A percentile compares a stretch with the other conserved stretches of the same genome.
phyloP scores from a whole-genome alignment of 345 rosid species.

The Cardiospermum halicacabum region DNA sequence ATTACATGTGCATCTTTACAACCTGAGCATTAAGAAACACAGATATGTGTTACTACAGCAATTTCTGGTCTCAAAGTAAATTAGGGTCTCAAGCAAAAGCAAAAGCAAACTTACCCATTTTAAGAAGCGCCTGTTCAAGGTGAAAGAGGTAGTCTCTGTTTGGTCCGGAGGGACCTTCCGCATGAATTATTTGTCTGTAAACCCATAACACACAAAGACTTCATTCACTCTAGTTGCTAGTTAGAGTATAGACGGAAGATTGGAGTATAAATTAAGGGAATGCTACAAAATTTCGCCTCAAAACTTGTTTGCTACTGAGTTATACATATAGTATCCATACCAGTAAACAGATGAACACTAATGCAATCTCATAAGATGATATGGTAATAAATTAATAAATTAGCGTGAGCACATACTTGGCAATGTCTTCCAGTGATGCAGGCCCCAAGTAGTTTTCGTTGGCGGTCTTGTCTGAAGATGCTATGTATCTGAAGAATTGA shows the following conservation, averaged over 20 bases:
- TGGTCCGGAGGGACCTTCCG: constrained; percentile 94
- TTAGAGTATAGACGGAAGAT: not conserved
- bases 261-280: not conserved
- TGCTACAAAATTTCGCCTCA: not conserved
- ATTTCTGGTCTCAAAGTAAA: not conserved
- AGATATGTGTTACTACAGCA: not conserved
- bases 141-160: constrained; percentile 84
- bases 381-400: constrained; percentile 5
- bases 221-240: not conserved
- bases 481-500: constrained; percentile 56
- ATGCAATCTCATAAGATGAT: not conserved
- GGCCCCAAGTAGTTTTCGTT: constrained; percentile 80
- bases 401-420: constrained; percentile 61
- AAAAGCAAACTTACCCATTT: constrained; percentile 38
- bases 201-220: not conserved
- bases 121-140: constrained; percentile 61
- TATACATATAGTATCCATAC: not conserved
- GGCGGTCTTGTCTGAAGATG: constrained; percentile 65
- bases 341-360: not conserved
- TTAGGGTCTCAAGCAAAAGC: too few species aligned
- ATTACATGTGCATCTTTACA: constrained; percentile 67
- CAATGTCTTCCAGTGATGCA: constrained; percentile 69
- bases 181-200: constrained; percentile 61
- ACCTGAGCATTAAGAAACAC: constrained; percentile 29
- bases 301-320: not conserved